These are phyloP conservation scores for Agapanthus africanus DNA, from an alignment of 106 monocot genomes.

Conservation along the genomic window DNA sequence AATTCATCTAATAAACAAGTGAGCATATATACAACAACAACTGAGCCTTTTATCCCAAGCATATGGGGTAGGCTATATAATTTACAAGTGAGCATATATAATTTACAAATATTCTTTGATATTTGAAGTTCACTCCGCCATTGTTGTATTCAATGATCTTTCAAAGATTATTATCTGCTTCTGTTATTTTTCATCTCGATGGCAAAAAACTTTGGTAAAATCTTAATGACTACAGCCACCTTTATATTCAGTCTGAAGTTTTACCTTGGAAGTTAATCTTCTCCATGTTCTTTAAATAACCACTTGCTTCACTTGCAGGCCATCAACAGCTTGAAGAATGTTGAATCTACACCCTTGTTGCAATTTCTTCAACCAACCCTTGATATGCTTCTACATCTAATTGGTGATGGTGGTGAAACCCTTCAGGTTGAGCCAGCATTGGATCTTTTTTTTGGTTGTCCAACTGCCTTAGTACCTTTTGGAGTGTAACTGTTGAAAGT, in stretches of 20 bases:
- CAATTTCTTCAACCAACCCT: conserved; percentile 99
- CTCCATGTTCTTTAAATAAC: neutral
- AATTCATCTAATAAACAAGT: no score
- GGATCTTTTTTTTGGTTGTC: neutral
- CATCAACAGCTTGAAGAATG: conserved; percentile 99
- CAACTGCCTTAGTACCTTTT: neutral
- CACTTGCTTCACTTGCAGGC: conserved; percentile 56
- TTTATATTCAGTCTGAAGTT: neutral
- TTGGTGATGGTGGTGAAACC: conserved; percentile 99
- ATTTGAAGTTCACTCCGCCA: neutral
- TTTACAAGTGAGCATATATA: no score
- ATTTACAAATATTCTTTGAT: no score
- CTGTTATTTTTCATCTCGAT: neutral
- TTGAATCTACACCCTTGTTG: conserved; percentile 83
- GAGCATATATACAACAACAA: no score
- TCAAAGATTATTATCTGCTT: neutral
- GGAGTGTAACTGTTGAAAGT: neutral
- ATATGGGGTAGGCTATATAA: no score
- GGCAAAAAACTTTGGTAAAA: neutral
- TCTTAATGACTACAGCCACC: neutral
- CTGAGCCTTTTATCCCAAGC: no score
- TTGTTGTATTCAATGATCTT: no score
- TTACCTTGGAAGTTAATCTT: neutral
- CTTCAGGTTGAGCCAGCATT: conserved; percentile 60
- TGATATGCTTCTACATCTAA: conserved; percentile 96